Evolutionary conservation across 2,329 filamentous ascomycete species (phyloP).

Genomic region (Cytospora piceicola): DNA sequence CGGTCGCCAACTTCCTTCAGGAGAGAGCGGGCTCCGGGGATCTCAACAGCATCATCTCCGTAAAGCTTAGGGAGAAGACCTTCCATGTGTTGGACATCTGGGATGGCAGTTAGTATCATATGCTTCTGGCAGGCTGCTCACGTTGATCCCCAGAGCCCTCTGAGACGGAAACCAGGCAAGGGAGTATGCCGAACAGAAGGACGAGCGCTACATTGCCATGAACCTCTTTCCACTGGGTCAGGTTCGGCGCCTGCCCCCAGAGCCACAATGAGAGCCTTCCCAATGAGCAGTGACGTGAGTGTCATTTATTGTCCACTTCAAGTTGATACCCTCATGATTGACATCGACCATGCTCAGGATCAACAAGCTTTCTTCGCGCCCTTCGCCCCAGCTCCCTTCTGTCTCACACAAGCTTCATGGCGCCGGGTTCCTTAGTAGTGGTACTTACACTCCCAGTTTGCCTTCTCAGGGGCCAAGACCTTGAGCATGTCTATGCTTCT

Average conservation of each 20-base stretch:
- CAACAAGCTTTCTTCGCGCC: not conserved
- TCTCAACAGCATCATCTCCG: slow-evolving; percentile 78
- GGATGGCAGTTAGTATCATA: slow-evolving; percentile 20
- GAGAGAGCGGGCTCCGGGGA: slow-evolving; percentile 78
- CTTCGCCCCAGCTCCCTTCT: not conserved
- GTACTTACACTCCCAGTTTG: slow-evolving; percentile 87
- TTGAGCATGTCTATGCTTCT: slow-evolving; percentile 85
- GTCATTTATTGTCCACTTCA: not conserved
- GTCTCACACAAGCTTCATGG: slow-evolving; percentile 1
- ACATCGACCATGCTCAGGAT: not conserved
- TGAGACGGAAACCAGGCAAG: not conserved
- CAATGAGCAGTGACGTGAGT: not conserved
- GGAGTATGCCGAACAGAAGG: not conserved
- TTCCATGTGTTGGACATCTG: slow-evolving; percentile 82
- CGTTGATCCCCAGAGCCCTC: not conserved
- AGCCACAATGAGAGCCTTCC: not conserved
- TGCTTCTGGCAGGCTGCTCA: not conserved
- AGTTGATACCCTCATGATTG: not conserved
- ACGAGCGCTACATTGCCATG: not conserved
- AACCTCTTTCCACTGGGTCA: not conserved
- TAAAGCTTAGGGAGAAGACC: slow-evolving; percentile 75
- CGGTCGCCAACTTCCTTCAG: slow-evolving; percentile 67
- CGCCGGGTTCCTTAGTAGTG: not conserved
- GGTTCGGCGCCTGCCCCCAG: not conserved
- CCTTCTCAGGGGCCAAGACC: slow-evolving; percentile 79